Percentiles rank a stretch among this genome's conserved stretches.
Conservation (phyloP, 768 basidiomycete species). For the Collybia mongolica region DNA sequence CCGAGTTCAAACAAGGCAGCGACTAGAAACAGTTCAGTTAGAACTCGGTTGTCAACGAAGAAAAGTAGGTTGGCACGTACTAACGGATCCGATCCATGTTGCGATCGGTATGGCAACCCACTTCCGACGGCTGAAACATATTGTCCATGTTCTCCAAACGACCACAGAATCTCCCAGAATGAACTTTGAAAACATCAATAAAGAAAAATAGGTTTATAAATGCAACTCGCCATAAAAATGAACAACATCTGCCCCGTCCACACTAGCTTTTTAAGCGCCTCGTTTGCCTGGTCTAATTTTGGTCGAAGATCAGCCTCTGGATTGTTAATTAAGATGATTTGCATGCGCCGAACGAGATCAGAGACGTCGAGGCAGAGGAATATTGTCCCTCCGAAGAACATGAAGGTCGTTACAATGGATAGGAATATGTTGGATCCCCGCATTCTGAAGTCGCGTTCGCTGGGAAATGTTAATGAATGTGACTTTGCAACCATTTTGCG, state of each 20-base stretch:
- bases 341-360: constrained; percentile 24
- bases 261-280: constrained; percentile 17
- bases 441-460: constrained; percentile 14
- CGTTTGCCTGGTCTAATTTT: constrained; percentile 19
- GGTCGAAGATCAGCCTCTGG: constrained; percentile 13
- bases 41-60: background rate
- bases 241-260: constrained; percentile 31
- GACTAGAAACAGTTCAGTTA: constrained; percentile 6
- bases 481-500: background rate
- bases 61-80: constrained; percentile 10
- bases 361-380: constrained; percentile 25
- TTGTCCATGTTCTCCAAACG: constrained; percentile 26
- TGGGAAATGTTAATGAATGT: constrained; percentile 3
- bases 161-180: constrained; percentile 29
- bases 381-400: constrained; percentile 25
- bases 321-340: constrained; percentile 21
- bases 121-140: constrained; percentile 16
- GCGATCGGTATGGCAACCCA: constrained; percentile 18
- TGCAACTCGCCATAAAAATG: constrained; percentile 23
- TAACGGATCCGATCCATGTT: constrained; percentile 25
- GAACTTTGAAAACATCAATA: constrained; percentile 11
- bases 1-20: constrained; percentile 28
- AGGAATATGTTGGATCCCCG: constrained; percentile 17
- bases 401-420: constrained; percentile 19
- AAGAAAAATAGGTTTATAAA: background rate